These are phyloP conservation scores for Umbilicus rupestris DNA, from an alignment of 164 flowering plant genomes.

Conservation along the genomic window DNA sequence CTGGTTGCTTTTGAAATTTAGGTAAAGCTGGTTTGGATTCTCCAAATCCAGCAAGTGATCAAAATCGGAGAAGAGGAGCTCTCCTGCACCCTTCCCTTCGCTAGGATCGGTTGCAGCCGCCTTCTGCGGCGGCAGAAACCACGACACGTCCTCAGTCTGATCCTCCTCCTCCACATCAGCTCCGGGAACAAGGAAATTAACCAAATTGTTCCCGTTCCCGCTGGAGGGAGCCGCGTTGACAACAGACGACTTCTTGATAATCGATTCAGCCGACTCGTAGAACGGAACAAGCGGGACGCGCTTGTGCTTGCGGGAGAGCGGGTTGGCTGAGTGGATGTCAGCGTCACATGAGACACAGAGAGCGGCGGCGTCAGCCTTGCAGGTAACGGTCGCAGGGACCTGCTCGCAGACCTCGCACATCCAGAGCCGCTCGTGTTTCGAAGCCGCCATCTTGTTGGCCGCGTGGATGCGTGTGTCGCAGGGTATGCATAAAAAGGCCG, in stretches of 20 bases:
- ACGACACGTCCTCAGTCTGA: not conserved
- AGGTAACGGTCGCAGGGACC: constrained; percentile 46
- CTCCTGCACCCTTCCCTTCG: not conserved
- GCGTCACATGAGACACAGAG: constrained; percentile 49
- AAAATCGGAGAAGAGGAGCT: not conserved
- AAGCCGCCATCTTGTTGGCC: constrained; percentile 29
- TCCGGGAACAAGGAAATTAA: constrained; percentile 10
- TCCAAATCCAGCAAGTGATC: not conserved
- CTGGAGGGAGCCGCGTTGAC: constrained; percentile 7
- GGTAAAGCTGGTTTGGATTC: not conserved
- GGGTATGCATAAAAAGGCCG: constrained; percentile 32
- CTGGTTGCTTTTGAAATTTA: not conserved
- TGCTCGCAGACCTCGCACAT: constrained; percentile 60
- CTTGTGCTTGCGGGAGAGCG: constrained; percentile 51
- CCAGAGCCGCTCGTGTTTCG: constrained; percentile 44
- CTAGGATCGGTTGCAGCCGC: not conserved
- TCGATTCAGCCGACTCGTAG: constrained; percentile 27
- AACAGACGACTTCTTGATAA: constrained; percentile 13
- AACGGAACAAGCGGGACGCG: constrained; percentile 40
- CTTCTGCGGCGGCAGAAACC: not conserved
- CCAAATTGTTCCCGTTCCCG: not conserved
- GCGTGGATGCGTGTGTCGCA: constrained; percentile 40
- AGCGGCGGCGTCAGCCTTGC: constrained; percentile 58
- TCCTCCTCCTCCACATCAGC: constrained; percentile 5
- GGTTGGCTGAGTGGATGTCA: constrained; percentile 61